Conservation (phyloP, 441 rosid genomes). For the Aquilaria agallochum region DNA sequence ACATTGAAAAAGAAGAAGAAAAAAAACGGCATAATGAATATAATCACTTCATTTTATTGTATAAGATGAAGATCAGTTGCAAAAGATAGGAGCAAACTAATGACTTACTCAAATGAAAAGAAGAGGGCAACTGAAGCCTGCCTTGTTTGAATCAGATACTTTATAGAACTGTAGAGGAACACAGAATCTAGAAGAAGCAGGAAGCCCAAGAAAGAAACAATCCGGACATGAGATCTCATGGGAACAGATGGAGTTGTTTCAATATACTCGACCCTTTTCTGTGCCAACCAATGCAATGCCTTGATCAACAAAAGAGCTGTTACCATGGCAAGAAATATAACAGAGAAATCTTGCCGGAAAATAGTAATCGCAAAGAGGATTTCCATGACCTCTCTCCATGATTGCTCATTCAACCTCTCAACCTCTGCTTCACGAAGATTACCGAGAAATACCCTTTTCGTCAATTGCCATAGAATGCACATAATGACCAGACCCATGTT, state of each 20-base stretch:
- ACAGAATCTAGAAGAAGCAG: slow-evolving; percentile 74
- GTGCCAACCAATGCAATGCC: slow-evolving; percentile 95
- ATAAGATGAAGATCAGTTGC: neutral
- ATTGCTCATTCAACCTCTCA: slow-evolving; percentile 90
- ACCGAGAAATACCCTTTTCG: slow-evolving; percentile 73
- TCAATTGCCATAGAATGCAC: slow-evolving; percentile 84
- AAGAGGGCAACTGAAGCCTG: slow-evolving; percentile 94
- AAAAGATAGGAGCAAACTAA: neutral
- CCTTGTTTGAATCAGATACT: slow-evolving; percentile 59
- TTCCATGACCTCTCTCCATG: slow-evolving; percentile 98
- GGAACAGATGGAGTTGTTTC: slow-evolving; percentile 94
- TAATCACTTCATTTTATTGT: too few relatives aligned
- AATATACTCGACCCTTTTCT: slow-evolving; percentile 92
- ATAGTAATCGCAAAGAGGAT: slow-evolving; percentile 94
- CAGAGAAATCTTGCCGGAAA: slow-evolving; percentile 90
- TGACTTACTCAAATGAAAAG: slow-evolving; percentile 93
- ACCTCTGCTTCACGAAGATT: slow-evolving; percentile 92
- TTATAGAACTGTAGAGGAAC: slow-evolving; percentile 70
- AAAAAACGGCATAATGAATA: too few relatives aligned
- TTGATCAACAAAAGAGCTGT: slow-evolving; percentile 70
- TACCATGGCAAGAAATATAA: slow-evolving; percentile 81
- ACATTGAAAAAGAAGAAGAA: too few relatives aligned
- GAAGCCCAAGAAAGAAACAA: slow-evolving; percentile 84
- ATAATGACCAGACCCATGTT: slow-evolving; percentile 87
- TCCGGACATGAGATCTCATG: slow-evolving; percentile 65